Conservation (phyloP, 331 rosid species). For the Acacia pycnantha region DNA sequence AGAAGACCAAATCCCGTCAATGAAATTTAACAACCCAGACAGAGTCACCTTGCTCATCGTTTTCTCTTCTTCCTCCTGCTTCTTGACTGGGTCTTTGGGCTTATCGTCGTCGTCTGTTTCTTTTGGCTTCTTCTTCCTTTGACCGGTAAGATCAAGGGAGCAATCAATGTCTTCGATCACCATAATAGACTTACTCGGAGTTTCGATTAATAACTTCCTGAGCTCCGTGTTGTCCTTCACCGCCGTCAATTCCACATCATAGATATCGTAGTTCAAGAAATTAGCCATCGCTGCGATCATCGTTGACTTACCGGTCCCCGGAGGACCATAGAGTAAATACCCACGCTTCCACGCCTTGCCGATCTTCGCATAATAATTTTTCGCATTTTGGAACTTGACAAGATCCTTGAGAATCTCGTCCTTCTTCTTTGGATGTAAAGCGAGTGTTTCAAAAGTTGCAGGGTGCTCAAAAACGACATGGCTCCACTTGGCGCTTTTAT, state of each 20-base stretch:
- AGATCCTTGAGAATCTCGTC: constrained; percentile 38
- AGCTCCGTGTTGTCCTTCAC: constrained; percentile 41
- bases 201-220: constrained; percentile 7
- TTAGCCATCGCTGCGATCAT: constrained; percentile 49
- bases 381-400: constrained; percentile 22
- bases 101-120: neutral
- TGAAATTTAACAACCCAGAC: constrained; percentile 75
- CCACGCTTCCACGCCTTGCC: constrained; percentile 28
- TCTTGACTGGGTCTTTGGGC: neutral
- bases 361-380: constrained; percentile 31
- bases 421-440: constrained; percentile 38
- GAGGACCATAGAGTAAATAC: constrained; percentile 44
- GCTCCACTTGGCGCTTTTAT: constrained; percentile 4
- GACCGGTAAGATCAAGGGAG: constrained; percentile 7
- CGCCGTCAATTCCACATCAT: constrained; percentile 36
- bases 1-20: constrained; percentile 86
- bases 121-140: constrained; percentile 14
- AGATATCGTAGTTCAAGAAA: constrained; percentile 35
- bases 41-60: constrained; percentile 59
- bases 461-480: constrained; percentile 41
- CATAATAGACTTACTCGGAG: neutral
- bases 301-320: constrained; percentile 44
- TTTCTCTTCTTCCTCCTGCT: constrained; percentile 5
- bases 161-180: constrained; percentile 21
- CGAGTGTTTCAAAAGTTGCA: constrained; percentile 35